Evolutionary conservation across 1,284 basidiomycete species (phyloP).

Genomic region (Cutaneotrichosporon sp.): DNA sequence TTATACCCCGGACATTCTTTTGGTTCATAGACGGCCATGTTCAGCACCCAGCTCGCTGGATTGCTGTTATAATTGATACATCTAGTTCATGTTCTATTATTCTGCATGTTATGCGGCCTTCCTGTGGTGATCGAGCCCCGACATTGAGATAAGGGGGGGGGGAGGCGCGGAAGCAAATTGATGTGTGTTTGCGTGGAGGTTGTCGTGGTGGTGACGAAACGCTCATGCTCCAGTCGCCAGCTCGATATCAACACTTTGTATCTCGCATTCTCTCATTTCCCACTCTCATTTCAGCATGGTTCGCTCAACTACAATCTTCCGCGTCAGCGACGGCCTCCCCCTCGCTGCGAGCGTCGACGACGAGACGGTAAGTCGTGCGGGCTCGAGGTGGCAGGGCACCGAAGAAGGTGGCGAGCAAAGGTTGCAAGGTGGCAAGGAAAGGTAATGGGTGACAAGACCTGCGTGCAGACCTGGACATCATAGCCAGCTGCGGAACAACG

Average conservation of each 20-base stretch:
- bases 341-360: conserved; percentile 93
- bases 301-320: conserved; percentile 82
- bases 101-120: neutral
- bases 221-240: neutral
- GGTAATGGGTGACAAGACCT: no score
- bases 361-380: conserved; percentile 66
- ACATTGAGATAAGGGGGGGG: neutral
- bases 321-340: conserved; percentile 87
- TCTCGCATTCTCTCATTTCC: neutral
- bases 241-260: neutral
- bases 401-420: neutral
- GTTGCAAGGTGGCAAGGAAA: neutral
- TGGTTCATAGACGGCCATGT: conserved; percentile 8
- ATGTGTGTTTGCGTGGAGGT: conserved; percentile 1
- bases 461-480: no score
- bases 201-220: conserved; percentile 1
- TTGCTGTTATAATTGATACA: conserved; percentile 7
- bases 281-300: conserved; percentile 64
- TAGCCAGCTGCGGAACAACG: no score
- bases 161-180: neutral
- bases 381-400: neutral
- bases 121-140: neutral
- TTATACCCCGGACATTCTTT: conserved; percentile 11
- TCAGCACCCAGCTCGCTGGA: conserved; percentile 1
- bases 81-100: conserved; percentile 12